A percentile compares a stretch with the other conserved stretches of the same genome.
Conservation (phyloP, 257 asterid species). For the Thymus quinquecostatus region DNA sequence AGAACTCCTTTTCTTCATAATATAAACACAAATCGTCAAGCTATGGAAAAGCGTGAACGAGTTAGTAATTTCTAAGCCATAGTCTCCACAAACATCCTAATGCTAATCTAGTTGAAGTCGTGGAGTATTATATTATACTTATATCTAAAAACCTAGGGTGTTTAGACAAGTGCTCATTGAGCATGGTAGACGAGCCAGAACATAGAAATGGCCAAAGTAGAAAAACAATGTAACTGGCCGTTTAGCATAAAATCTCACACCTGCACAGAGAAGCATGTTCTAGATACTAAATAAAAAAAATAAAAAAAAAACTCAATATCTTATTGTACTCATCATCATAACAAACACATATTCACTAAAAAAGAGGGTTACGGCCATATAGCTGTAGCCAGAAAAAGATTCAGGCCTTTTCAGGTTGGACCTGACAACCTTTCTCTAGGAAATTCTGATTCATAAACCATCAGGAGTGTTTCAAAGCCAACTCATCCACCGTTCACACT, state of each 20-base stretch:
- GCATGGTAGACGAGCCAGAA: constrained; percentile 13
- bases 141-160: not conserved
- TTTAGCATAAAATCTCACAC: not conserved
- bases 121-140: not conserved
- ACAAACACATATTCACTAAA: not conserved
- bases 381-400: too few species aligned
- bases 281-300: not conserved
- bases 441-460: too few species aligned
- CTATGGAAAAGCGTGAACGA: not conserved
- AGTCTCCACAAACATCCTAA: too few species aligned
- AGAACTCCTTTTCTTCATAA: not conserved
- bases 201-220: not conserved
- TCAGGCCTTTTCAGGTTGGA: too few species aligned
- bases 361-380: too few species aligned
- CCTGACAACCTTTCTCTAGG: too few species aligned
- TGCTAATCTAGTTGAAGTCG: not conserved
- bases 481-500: too few species aligned
- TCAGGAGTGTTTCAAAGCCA: too few species aligned
- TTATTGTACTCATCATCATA: not conserved
- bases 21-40: not conserved
- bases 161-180: not conserved
- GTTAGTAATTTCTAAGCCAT: not conserved
- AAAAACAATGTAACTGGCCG: not conserved
- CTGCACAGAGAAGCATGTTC: not conserved
- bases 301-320: too few species aligned